phyloP scores from a whole-genome alignment of 148 eudicot genomes.

The Camellia japonica region DNA sequence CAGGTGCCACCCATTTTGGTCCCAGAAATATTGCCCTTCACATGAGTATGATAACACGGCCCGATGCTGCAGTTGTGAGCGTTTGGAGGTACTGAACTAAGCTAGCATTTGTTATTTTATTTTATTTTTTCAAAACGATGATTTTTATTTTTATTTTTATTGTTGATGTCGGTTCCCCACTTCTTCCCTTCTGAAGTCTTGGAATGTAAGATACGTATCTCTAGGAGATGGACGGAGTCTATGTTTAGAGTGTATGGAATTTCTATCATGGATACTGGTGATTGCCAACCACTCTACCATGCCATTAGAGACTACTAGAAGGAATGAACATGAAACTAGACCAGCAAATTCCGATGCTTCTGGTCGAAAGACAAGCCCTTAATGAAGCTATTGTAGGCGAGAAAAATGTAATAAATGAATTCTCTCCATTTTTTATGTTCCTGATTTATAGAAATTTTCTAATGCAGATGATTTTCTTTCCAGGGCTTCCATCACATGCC shows the following conservation, averaged over 20 bases:
- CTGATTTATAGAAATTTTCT: constrained; percentile 8
- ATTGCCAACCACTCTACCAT: constrained; percentile 95
- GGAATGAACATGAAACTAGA: constrained; percentile 96
- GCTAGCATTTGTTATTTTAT: not conserved
- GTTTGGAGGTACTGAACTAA: constrained; percentile 65
- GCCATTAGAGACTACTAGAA: constrained; percentile 93
- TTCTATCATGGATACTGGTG: constrained; percentile 93
- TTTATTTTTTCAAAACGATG: not conserved
- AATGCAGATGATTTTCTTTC: constrained; percentile 11
- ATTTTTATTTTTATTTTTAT: not conserved
- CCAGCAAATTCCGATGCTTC: constrained; percentile 95
- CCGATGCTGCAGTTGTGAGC: constrained; percentile 97
- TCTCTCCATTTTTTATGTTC: constrained; percentile 2
- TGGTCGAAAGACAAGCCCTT: constrained; percentile 95
- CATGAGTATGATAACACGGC: constrained; percentile 88
- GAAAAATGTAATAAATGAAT: constrained; percentile 56
- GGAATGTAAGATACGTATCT: constrained; percentile 68
- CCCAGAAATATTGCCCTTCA: constrained; percentile 94
- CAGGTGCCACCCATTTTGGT: constrained; percentile 97
- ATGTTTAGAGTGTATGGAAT: constrained; percentile 97
- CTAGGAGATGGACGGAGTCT: constrained; percentile 87
- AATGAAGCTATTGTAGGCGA: constrained; percentile 99
- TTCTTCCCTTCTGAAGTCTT: constrained; percentile 42
- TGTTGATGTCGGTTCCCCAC: constrained; percentile 9
- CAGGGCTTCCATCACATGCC: constrained; percentile 98